Base-by-base conservation (phyloP, 129 eudicot species). In the Silybum marianum region DNA sequence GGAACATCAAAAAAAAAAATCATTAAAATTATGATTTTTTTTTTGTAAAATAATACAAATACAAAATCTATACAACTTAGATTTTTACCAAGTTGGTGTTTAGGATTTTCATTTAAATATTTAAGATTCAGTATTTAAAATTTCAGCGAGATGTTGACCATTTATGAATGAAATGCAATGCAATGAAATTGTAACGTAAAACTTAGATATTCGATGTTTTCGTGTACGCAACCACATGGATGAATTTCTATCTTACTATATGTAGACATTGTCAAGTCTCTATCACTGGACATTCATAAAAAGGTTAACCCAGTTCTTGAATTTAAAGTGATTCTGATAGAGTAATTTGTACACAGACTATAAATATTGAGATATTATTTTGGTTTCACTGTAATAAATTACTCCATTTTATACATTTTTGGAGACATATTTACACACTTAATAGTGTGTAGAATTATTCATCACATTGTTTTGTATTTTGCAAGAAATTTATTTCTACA, bases 201-300 rank as follows among this genome's bases (percentile, higher is more conserved):
- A 67, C n/a, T 67, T 25, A 67, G 38, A 23, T 67, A 25, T 25
- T 67, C 32, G 72, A 67, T 25, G 36, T 25, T 67, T 67, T 67
- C 8, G 72, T 67, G 72, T 25, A 67, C 72, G 72, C 72, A 67
- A 67, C 28, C 72, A 67, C 72, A 67, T 67, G 72, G 19, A 67
- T 67, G 18, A 67, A 25, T 67, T 67, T 67, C 72, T 67, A 67
- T 19, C 26, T 67, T 67, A 25, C 72, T 67, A 67, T 67, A 9
- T 23, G 14, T 67, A 67, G 36, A 24, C 72, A 25, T 11, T 67
- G 72, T 67, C 36, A 23, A 23, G 72, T 67, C 72, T 67, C 38
- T 6, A 25, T 67, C 36, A 13, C 11, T 67, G 72, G 38, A 67
- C 72, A 36, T 67, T 67, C 36, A 67, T 67, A 24, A 67, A 67